Conservation (phyloP, 306 rosid species). For the Lagenaria siceraria region DNA sequence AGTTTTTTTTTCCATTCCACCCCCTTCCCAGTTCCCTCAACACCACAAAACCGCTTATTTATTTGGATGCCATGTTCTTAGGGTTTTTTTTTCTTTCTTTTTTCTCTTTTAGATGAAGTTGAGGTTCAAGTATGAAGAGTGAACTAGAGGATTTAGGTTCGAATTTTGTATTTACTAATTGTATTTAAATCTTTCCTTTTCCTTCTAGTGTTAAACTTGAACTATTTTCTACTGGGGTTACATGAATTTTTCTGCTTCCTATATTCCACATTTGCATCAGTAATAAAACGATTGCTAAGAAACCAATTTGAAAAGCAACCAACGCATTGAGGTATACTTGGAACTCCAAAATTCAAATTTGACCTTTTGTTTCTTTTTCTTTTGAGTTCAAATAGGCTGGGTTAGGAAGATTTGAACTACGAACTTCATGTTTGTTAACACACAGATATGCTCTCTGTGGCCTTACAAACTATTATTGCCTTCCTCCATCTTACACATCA, state of each 20-base stretch:
- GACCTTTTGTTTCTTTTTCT: not conserved
- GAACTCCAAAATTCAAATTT: not conserved
- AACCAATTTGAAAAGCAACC: not conserved
- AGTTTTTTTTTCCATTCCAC: not conserved
- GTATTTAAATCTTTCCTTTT: slow-evolving; percentile 8
- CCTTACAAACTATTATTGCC: too few relatives aligned
- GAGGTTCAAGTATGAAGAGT: slow-evolving; percentile 13
- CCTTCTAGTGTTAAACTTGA: not conserved
- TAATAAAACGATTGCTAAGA: not conserved
- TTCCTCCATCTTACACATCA: not conserved
- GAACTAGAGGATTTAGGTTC: slow-evolving; percentile 4
- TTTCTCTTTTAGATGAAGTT: not conserved
- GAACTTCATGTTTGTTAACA: too few relatives aligned
- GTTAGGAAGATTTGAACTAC: too few relatives aligned
- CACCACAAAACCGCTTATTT: slow-evolving; percentile 6
- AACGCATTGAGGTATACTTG: not conserved
- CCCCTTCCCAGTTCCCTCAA: not conserved
- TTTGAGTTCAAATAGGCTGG: too few relatives aligned
- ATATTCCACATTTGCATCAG: not conserved
- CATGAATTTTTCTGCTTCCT: not conserved
- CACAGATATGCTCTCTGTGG: too few relatives aligned
- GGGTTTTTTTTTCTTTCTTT: not conserved
- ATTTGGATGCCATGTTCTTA: slow-evolving; percentile 6
- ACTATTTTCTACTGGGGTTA: not conserved
- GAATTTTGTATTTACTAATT: slow-evolving; percentile 13